Percentiles rank a stretch among this genome's conserved stretches.
phyloP scores from a whole-genome alignment of 2,329 filamentous ascomycete genomes.

The Talaromyces sp. region DNA sequence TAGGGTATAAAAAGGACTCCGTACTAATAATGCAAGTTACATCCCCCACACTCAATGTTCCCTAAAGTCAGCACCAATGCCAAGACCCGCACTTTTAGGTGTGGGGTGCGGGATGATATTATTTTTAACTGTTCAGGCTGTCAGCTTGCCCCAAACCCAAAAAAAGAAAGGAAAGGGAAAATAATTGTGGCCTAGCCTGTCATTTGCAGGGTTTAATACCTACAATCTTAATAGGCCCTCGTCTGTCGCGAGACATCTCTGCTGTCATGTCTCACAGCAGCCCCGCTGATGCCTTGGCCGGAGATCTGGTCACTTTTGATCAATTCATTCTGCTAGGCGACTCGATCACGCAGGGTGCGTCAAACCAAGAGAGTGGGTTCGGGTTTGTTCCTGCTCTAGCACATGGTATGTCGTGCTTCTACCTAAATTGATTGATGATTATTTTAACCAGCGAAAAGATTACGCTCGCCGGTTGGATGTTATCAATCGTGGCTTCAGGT shows the following conservation, averaged over 20 bases:
- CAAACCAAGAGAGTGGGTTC: constrained; percentile 62
- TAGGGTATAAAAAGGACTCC: not conserved
- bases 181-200: not conserved
- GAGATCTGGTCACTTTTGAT: constrained; percentile 48
- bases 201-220: not conserved
- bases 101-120: not conserved
- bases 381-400: constrained; percentile 69
- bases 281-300: not conserved
- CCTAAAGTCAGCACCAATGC: not conserved
- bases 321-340: constrained; percentile 85
- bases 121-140: no score
- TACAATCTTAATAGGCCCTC: not conserved
- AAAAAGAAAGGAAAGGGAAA: not conserved
- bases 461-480: constrained; percentile 77
- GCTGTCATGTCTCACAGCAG: not conserved
- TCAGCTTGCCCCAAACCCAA: not conserved
- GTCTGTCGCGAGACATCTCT: not conserved
- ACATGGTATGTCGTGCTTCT: constrained; percentile 45
- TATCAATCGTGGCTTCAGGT: constrained; percentile 77
- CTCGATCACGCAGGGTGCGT: constrained; percentile 71
- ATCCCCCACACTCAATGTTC: not conserved
- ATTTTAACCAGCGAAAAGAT: constrained; percentile 43
- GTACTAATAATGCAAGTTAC: not conserved
- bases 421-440: constrained; percentile 12
- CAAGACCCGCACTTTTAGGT: not conserved